phyloP scores from a whole-genome alignment of 2,329 filamentous ascomycete species.

The Aspergillus fumigatus region DNA sequence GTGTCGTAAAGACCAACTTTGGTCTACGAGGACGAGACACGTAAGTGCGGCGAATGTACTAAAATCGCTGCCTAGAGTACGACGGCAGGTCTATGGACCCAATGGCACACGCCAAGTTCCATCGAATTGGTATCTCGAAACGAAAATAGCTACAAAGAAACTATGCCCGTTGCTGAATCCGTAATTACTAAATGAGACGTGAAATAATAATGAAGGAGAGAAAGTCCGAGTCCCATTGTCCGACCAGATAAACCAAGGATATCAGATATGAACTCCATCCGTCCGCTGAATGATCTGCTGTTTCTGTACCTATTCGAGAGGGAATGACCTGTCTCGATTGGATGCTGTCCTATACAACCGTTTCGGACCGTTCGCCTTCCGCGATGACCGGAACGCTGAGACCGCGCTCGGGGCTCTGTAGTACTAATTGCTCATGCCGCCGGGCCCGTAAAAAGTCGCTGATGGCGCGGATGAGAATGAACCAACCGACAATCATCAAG shows the following conservation, averaged over 20 bases:
- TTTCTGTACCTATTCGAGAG: not conserved
- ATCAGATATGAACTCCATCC: not conserved
- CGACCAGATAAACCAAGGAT: not conserved
- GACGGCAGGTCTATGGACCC: not conserved
- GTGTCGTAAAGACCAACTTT: not conserved
- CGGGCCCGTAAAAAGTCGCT: conserved; percentile 85
- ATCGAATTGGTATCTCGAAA: conserved; percentile 23
- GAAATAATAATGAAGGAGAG: conserved; percentile 1
- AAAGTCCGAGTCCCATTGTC: not conserved
- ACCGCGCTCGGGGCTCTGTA: conserved; percentile 88
- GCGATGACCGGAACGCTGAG: conserved; percentile 81
- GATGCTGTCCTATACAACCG: conserved; percentile 56
- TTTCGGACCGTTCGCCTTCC: conserved; percentile 74
- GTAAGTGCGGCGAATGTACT: not conserved
- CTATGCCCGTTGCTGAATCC: conserved; percentile 8
- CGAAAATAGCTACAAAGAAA: conserved; percentile 13
- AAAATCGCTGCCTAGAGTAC: not conserved
- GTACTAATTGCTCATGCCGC: conserved; percentile 84
- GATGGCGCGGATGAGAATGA: conserved; percentile 89
- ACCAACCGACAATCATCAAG: conserved; percentile 97
- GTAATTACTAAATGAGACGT: conserved; percentile 6
- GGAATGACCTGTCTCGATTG: not conserved
- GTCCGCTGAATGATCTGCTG: not conserved
- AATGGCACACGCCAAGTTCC: conserved; percentile 1
- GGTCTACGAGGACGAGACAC: not conserved